phyloP scores from a whole-genome alignment of 148 eudicot genomes.

The Chenopodium suecicum region DNA sequence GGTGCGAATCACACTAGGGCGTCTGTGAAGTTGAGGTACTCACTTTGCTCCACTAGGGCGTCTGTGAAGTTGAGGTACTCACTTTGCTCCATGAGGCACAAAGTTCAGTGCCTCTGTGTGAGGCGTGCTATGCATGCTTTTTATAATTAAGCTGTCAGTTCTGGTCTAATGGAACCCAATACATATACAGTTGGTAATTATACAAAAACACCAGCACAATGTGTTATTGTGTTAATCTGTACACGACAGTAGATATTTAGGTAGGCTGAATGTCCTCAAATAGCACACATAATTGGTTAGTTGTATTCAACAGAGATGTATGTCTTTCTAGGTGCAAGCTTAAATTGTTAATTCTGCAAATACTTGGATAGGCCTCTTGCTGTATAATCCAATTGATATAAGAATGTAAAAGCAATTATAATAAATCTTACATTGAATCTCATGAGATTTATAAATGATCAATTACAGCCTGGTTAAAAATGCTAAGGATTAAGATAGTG shows the following conservation, averaged over 20 bases:
- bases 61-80: neutral
- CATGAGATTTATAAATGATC: neutral
- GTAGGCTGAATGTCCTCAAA: neutral
- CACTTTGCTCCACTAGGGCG: neutral
- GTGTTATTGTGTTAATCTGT: neutral
- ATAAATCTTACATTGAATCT: neutral
- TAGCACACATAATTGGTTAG: neutral
- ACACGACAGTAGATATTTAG: too few species aligned
- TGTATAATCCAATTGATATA: neutral
- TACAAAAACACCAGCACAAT: neutral
- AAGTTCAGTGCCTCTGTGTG: neutral
- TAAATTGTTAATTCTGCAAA: neutral
- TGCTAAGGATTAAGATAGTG: slow-evolving; percentile 12
- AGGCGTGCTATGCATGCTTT: neutral
- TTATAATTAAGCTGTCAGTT: neutral
- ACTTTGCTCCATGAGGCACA: neutral
- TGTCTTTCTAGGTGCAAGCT: neutral
- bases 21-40: neutral
- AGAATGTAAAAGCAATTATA: neutral
- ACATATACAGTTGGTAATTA: neutral
- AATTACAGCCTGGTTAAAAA: neutral
- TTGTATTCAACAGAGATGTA: neutral
- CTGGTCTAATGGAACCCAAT: neutral
- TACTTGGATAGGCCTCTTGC: neutral
- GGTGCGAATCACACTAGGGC: too few species aligned